Conservation (phyloP, 345 rosid species). For the Excoecaria agallocha region DNA sequence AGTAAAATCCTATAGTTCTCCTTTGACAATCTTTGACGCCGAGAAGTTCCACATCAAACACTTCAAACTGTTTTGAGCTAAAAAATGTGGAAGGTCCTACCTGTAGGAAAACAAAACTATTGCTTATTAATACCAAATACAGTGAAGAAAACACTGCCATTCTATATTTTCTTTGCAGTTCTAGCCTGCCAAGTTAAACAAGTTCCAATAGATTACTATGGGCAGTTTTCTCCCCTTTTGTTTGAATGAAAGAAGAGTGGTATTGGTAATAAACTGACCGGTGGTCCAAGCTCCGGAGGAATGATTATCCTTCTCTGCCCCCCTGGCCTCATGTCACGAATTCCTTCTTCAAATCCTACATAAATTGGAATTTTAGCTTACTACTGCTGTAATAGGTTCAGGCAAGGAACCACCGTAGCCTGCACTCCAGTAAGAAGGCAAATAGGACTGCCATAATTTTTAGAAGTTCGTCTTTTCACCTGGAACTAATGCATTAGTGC, state of each 20-base stretch:
- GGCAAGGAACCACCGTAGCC: not conserved
- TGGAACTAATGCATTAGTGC: slow-evolving; percentile 87
- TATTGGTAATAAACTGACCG: slow-evolving; percentile 47
- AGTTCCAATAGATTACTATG: not conserved
- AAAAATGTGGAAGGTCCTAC: slow-evolving; percentile 97
- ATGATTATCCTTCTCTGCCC: slow-evolving; percentile 90
- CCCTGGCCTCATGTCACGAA: slow-evolving; percentile 85
- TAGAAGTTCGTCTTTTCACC: slow-evolving; percentile 36
- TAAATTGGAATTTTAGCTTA: not conserved
- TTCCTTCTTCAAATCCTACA: slow-evolving; percentile 93
- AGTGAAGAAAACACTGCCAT: not conserved
- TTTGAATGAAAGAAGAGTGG: not conserved
- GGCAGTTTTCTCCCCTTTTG: not conserved
- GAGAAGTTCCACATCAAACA: slow-evolving; percentile 84
- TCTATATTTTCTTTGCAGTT: not conserved
- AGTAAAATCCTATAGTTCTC: slow-evolving; percentile 91
- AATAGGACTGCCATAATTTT: not conserved
- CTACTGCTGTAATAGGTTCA: not conserved
- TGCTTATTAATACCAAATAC: not conserved
- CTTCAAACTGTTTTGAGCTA: slow-evolving; percentile 91
- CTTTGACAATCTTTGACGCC: slow-evolving; percentile 68
- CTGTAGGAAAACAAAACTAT: slow-evolving; percentile 32
- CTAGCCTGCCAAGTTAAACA: not conserved
- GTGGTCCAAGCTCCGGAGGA: slow-evolving; percentile 98
- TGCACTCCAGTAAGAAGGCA: not conserved